Conservation (phyloP, 2,329 filamentous ascomycete genomes). For the Penicillium sp. region DNA sequence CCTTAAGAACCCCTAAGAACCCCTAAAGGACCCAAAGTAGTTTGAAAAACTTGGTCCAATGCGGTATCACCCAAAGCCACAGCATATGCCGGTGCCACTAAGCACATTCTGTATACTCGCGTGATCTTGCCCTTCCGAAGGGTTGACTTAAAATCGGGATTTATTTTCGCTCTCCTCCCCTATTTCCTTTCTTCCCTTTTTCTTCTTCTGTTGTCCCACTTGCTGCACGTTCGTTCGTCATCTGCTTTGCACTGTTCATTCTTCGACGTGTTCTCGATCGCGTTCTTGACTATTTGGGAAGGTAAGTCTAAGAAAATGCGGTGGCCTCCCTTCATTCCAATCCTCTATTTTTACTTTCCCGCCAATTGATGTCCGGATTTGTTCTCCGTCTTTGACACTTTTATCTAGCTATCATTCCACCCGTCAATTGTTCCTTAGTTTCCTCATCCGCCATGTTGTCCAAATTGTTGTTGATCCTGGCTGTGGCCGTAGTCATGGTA, state of each 20-base stretch:
- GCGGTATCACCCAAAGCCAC: slow-evolving; percentile 5
- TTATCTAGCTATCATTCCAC: not conserved
- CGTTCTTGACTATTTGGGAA: not conserved
- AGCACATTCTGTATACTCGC: slow-evolving; percentile 7
- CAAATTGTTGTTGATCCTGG: slow-evolving; percentile 33
- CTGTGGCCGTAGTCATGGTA: slow-evolving; percentile 31
- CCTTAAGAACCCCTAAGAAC: not conserved
- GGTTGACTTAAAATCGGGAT: slow-evolving; percentile 4
- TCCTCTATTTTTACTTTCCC: slow-evolving; percentile 1
- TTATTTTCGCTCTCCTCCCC: slow-evolving; percentile 4
- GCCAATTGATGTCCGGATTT: not conserved
- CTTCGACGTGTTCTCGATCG: not conserved
- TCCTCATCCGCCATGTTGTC: slow-evolving; percentile 24
- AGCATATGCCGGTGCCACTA: slow-evolving; percentile 1
- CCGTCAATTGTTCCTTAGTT: not conserved
- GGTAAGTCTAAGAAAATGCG: slow-evolving; percentile 12
- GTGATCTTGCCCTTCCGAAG: slow-evolving; percentile 10
- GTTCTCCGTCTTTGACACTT: not conserved
- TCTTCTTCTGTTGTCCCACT: not conserved
- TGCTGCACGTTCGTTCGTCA: slow-evolving; percentile 1
- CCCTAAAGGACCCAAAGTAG: not conserved
- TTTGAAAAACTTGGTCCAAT: not conserved
- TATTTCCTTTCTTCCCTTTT: not conserved
- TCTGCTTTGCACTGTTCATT: not conserved
- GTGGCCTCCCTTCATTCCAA: slow-evolving; percentile 19